Conservation (phyloP, 306 rosid genomes). For the Dryas octopetala region DNA sequence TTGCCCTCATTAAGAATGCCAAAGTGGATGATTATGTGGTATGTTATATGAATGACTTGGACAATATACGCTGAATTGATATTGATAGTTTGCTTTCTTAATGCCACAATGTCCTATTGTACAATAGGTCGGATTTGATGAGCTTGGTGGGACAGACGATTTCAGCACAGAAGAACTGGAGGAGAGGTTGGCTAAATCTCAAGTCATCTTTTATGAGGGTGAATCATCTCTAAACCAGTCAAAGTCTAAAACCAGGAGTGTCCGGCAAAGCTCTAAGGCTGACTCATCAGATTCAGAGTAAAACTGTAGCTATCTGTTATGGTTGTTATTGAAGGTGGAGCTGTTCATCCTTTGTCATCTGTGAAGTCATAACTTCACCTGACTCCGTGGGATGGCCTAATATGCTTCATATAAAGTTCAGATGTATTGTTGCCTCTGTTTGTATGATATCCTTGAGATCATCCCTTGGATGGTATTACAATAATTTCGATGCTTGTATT, state of each 20-base stretch:
- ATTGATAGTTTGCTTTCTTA: not conserved
- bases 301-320: not conserved
- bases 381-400: not conserved
- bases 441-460: constrained; percentile 3
- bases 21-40: constrained; percentile 99
- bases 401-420: not conserved
- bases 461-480: constrained; percentile 13
- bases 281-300: constrained; percentile 94
- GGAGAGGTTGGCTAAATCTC: constrained; percentile 85
- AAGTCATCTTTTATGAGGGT: constrained; percentile 76
- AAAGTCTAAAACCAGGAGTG: constrained; percentile 50
- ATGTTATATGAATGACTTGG: constrained; percentile 26
- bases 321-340: not conserved
- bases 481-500: constrained; percentile 4
- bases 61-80: not conserved
- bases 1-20: constrained; percentile 89
- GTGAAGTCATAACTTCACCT: not conserved
- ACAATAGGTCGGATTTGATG: constrained; percentile 89
- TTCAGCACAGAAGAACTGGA: constrained; percentile 88
- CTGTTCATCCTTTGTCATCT: not conserved
- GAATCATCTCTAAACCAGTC: constrained; percentile 66
- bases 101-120: not conserved
- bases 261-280: constrained; percentile 56
- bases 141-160: constrained; percentile 93
- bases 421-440: not conserved